These are phyloP conservation scores for Quercus bicolor DNA, from an alignment of 306 rosid species.

Conservation along the genomic window DNA sequence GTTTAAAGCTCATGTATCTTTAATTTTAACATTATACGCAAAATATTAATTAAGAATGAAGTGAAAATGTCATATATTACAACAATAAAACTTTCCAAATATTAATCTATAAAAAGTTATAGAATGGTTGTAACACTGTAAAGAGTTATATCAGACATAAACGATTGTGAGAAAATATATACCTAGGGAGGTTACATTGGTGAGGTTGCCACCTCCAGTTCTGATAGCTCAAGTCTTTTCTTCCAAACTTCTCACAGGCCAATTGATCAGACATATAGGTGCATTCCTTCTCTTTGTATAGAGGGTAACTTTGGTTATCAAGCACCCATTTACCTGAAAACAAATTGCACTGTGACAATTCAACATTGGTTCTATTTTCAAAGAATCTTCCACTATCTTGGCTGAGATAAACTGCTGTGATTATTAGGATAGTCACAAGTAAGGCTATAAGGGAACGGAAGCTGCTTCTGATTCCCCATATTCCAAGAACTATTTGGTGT, in stretches of 20 bases:
- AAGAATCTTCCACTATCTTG: conserved; percentile 27
- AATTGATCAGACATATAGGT: conserved; percentile 77
- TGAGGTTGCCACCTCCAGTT: conserved; percentile 83
- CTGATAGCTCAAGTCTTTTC: conserved; percentile 61
- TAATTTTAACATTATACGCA: too few species aligned
- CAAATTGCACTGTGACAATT: conserved; percentile 45
- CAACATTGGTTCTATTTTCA: conserved; percentile 10
- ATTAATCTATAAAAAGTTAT: too few species aligned
- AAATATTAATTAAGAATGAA: too few species aligned
- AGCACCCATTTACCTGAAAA: conserved; percentile 76
- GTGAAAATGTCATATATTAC: too few species aligned
- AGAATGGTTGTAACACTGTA: too few species aligned
- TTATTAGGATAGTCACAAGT: conserved; percentile 44
- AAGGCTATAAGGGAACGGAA: conserved; percentile 55
- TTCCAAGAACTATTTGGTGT: conserved; percentile 28
- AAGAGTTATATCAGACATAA: neutral
- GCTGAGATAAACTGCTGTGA: conserved; percentile 41
- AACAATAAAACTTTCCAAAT: too few species aligned
- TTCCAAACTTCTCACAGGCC: conserved; percentile 87
- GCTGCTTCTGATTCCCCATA: conserved; percentile 55
- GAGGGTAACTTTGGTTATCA: conserved; percentile 68
- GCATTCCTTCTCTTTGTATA: conserved; percentile 60
- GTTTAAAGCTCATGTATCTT: too few species aligned
- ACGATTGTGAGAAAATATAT: neutral
- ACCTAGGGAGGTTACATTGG: conserved; percentile 71